phyloP scores from a whole-genome alignment of 441 rosid species.

The Manihot esculenta region DNA sequence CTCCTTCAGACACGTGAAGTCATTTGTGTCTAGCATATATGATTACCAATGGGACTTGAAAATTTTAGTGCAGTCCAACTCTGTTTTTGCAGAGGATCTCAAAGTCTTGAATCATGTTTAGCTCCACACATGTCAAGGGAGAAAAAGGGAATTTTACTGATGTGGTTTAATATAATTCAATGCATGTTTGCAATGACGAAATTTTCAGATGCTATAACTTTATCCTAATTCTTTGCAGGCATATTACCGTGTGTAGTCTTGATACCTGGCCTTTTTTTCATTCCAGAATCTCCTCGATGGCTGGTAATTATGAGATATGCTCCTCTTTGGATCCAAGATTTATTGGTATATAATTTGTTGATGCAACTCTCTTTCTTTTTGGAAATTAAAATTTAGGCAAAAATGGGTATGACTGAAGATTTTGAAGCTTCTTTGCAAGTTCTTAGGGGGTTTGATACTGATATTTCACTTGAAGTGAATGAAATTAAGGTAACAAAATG shows the following conservation, averaged over 20 bases:
- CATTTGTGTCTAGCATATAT: neutral
- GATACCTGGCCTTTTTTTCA: constrained; percentile 84
- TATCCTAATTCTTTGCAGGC: constrained; percentile 45
- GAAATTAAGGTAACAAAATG: constrained; percentile 74
- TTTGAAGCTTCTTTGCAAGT: constrained; percentile 93
- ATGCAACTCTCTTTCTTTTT: neutral
- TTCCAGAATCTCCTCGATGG: constrained; percentile 97
- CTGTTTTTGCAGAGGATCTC: neutral
- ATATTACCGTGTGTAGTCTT: constrained; percentile 71
- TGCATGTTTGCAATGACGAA: neutral
- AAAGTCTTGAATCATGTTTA: neutral
- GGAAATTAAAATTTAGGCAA: constrained; percentile 49
- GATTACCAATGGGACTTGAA: neutral
- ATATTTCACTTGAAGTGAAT: constrained; percentile 76
- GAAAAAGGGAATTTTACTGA: neutral
- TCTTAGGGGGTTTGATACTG: constrained; percentile 82
- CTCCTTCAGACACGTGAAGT: neutral
- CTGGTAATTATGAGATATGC: constrained; percentile 48
- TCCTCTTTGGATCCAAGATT: constrained; percentile 13
- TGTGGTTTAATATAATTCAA: constrained; percentile 1
- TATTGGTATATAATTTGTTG: constrained; percentile 4
- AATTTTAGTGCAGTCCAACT: neutral
- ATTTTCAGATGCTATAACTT: constrained; percentile 10
- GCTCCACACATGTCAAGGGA: neutral
- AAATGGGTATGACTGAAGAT: constrained; percentile 91